These are phyloP conservation scores for Emmonsiellopsis sp. DNA, from an alignment of 2,329 filamentous ascomycete genomes.

Conservation along the genomic window DNA sequence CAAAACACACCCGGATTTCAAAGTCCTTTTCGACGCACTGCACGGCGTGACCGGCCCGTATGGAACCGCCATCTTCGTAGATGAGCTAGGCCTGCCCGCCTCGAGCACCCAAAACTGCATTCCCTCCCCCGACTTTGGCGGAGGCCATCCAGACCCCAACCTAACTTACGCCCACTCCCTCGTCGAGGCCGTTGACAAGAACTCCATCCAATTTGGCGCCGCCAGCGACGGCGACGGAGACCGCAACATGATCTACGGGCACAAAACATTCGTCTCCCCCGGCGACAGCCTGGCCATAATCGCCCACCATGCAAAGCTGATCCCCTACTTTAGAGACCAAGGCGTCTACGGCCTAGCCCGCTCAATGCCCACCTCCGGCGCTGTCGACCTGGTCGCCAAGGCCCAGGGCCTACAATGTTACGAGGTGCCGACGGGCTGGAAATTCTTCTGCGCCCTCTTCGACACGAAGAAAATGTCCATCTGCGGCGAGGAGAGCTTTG, in stretches of 20 bases:
- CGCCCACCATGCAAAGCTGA: slow-evolving; percentile 88
- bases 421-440: slow-evolving; percentile 98
- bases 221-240: slow-evolving; percentile 96
- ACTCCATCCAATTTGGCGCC: slow-evolving; percentile 87
- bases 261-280: slow-evolving; percentile 90
- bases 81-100: slow-evolving; percentile 74
- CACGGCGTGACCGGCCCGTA: slow-evolving; percentile 94
- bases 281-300: slow-evolving; percentile 98
- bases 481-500: slow-evolving; percentile 96
- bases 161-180: slow-evolving; percentile 92
- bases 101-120: slow-evolving; percentile 82
- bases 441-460: slow-evolving; percentile 96
- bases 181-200: slow-evolving; percentile 86
- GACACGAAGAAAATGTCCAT: slow-evolving; percentile 95
- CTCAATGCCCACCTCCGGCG: slow-evolving; percentile 94
- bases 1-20: slow-evolving; percentile 77
- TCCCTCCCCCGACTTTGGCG: slow-evolving; percentile 89
- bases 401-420: slow-evolving; percentile 86
- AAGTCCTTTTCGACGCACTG: slow-evolving; percentile 90
- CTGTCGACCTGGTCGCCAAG: slow-evolving; percentile 91
- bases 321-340: slow-evolving; percentile 97
- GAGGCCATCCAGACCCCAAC: slow-evolving; percentile 96
- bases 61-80: slow-evolving; percentile 86
- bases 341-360: slow-evolving; percentile 91
- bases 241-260: slow-evolving; percentile 99